These are phyloP conservation scores for Cyberlindnera mississippiensis DNA, from an alignment of 805 yeast species.

Conservation along the genomic window DNA sequence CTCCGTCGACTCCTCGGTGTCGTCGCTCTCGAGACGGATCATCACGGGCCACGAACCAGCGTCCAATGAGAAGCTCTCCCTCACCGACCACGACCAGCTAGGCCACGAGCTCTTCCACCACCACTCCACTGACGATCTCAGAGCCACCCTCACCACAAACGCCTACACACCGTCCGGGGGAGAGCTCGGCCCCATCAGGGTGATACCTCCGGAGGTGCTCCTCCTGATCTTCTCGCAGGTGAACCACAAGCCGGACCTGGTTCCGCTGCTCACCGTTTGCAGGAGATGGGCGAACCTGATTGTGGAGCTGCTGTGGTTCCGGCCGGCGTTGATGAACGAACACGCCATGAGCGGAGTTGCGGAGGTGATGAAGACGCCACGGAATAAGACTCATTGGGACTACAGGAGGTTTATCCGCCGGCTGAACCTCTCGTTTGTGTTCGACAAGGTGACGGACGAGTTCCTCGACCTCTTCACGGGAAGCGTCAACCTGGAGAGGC, in stretches of 20 bases:
- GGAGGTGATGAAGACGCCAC: slow-evolving; percentile 49
- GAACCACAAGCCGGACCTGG: slow-evolving; percentile 55
- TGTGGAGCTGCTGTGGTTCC: slow-evolving; percentile 80
- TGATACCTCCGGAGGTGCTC: slow-evolving; percentile 52
- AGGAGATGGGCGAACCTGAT: slow-evolving; percentile 74
- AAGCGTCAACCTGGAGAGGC: slow-evolving; percentile 75
- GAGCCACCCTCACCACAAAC: slow-evolving; percentile 2
- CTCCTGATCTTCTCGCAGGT: slow-evolving; percentile 63
- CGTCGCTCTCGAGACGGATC: slow-evolving; percentile 17
- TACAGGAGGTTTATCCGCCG: slow-evolving; percentile 70
- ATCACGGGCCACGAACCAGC: slow-evolving; percentile 7
- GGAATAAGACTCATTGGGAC: slow-evolving; percentile 54
- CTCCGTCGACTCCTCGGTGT: slow-evolving; percentile 20
- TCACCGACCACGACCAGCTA: slow-evolving; percentile 17
- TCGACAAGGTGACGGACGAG: slow-evolving; percentile 61
- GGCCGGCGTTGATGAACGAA: slow-evolving; percentile 65
- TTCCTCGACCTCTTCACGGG: slow-evolving; percentile 58
- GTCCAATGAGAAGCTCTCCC: slow-evolving; percentile 4
- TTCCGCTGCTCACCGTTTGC: slow-evolving; percentile 66
- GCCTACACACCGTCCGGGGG: slow-evolving; percentile 4
- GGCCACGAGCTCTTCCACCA: slow-evolving; percentile 13
- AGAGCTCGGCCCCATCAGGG: slow-evolving; percentile 23
- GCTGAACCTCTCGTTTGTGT: slow-evolving; percentile 72
- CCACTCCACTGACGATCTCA: slow-evolving; percentile 6
- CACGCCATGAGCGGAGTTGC: slow-evolving; percentile 48